Evolutionary conservation across 306 rosid species (phyloP).

Genomic region (Sesbania bispinosa): DNA sequence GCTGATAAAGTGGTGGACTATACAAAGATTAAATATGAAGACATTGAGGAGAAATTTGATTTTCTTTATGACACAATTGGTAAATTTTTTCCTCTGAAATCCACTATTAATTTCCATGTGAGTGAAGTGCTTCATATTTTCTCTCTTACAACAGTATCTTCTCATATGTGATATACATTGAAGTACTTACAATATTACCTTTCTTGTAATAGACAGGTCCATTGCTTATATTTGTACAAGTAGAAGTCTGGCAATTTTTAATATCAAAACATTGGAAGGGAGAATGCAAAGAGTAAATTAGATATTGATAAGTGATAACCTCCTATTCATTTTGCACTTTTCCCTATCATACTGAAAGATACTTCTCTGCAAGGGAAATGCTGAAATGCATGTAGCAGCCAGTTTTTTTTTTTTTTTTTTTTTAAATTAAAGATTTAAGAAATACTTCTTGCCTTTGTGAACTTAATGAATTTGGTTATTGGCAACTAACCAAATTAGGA

Average conservation of each 20-base stretch:
- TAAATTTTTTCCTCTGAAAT: not conserved
- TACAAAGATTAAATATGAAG: slow-evolving; percentile 28
- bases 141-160: not conserved
- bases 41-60: slow-evolving; percentile 35
- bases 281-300: not conserved
- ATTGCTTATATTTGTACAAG: not conserved
- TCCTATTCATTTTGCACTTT: not conserved
- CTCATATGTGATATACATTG: not conserved
- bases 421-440: too few relatives aligned
- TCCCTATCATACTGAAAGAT: not conserved
- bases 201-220: not conserved
- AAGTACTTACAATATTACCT: too few relatives aligned
- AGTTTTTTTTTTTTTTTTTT: too few relatives aligned
- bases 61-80: slow-evolving; percentile 42
- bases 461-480: too few relatives aligned
- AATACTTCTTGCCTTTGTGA: too few relatives aligned
- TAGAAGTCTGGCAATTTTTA: not conserved
- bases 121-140: not conserved
- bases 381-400: not conserved
- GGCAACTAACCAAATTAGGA: too few relatives aligned
- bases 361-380: not conserved
- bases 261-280: not conserved
- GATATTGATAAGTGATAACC: not conserved
- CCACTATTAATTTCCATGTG: not conserved
- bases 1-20: slow-evolving; percentile 44